These are phyloP conservation scores for Apiospora rasikravindrae DNA, from an alignment of 2,329 filamentous ascomycete species.

Conservation along the genomic window DNA sequence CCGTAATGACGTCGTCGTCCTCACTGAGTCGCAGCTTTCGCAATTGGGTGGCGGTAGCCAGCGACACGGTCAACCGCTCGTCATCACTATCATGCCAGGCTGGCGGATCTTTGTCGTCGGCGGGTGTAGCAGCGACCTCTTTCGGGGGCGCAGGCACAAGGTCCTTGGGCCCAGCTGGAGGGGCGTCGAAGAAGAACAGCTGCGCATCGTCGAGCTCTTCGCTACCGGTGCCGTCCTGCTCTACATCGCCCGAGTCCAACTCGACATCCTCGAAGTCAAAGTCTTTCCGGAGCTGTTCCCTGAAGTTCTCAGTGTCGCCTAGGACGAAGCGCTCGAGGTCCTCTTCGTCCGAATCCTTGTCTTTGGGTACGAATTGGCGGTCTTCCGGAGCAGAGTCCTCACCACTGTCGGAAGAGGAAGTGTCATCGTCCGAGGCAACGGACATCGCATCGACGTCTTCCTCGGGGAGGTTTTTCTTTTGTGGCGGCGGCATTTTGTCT, in stretches of 20 bases:
- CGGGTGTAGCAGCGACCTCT: conserved; percentile 30
- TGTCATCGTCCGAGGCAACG: neutral
- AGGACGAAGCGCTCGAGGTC: conserved; percentile 89
- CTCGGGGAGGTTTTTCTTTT: conserved; percentile 2
- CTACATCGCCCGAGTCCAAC: conserved; percentile 41
- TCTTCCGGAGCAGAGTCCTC: conserved; percentile 1
- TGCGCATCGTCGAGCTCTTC: conserved; percentile 78
- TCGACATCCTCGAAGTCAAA: conserved; percentile 42
- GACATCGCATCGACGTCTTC: conserved; percentile 16
- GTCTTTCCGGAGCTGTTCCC: conserved; percentile 69
- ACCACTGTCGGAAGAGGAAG: neutral
- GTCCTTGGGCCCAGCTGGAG: conserved; percentile 42
- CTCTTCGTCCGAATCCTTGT: conserved; percentile 83
- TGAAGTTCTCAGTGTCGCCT: conserved; percentile 84
- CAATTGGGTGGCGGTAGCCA: conserved; percentile 75
- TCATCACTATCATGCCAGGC: conserved; percentile 98
- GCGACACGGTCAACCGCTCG: conserved; percentile 81
- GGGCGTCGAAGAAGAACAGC: conserved; percentile 82
- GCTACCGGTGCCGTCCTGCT: conserved; percentile 54
- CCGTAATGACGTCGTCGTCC: conserved; percentile 83
- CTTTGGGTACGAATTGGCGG: conserved; percentile 34
- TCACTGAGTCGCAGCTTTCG: conserved; percentile 84
- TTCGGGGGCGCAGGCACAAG: conserved; percentile 28
- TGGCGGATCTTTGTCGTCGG: conserved; percentile 48
- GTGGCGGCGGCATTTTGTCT: conserved; percentile 18